These are phyloP conservation scores for Blastobotrys arbuscula DNA, from an alignment of 1,139 yeast species.

Conservation along the genomic window DNA sequence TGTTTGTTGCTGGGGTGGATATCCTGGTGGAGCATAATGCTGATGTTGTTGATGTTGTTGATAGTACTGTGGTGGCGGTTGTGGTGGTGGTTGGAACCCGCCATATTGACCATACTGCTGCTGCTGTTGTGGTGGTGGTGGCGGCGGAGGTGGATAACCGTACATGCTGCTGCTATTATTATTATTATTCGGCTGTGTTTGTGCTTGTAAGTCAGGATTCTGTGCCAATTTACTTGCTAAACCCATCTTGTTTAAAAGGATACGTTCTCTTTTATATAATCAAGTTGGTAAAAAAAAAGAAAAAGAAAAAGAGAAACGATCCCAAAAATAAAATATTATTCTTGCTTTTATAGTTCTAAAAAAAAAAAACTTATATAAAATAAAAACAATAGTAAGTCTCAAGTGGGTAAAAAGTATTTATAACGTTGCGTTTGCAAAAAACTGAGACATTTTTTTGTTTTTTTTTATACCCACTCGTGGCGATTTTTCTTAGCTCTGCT, in stretches of 20 bases:
- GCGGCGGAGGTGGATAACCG: not conserved
- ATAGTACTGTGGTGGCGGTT: constrained; percentile 6
- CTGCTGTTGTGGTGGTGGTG: constrained; percentile 9
- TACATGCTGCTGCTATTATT: not conserved
- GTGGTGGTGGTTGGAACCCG: constrained; percentile 5
- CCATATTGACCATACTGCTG: no score
- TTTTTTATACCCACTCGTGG: not conserved
- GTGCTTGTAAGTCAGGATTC: constrained; percentile 19
- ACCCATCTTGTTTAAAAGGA: constrained; percentile 23
- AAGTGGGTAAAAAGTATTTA: not conserved
- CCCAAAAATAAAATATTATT: no score
- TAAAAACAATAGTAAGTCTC: no score
- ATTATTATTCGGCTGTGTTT: not conserved
- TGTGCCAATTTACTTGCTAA: constrained; percentile 29
- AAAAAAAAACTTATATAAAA: not conserved
- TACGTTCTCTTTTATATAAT: not conserved
- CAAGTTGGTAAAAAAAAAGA: not conserved
- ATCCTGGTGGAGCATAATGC: constrained; percentile 7
- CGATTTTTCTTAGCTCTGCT: not conserved
- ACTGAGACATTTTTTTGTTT: not conserved
- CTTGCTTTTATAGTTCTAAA: no score
- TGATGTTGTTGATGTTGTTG: constrained; percentile 5
- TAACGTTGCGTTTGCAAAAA: not conserved
- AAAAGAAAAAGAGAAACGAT: not conserved
- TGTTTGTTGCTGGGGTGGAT: constrained; percentile 11